Percentiles rank a stretch among this genome's conserved stretches.
Evolutionary conservation across 2,329 filamentous ascomycete genomes (phyloP).

Genomic region (Botrytis hyacinthi): DNA sequence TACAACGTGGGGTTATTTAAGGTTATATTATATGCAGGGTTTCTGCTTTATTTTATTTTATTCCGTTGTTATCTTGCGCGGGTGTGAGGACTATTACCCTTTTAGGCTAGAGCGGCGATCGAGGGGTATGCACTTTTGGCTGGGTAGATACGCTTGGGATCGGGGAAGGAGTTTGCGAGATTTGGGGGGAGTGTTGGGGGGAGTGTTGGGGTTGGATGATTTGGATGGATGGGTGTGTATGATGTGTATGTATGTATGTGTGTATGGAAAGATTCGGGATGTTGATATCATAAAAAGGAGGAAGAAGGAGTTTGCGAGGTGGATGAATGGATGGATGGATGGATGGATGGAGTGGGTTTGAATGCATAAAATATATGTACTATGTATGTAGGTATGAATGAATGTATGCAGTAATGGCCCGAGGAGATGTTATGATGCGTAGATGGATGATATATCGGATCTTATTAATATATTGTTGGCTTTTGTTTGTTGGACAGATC

Average conservation of each 20-base stretch:
- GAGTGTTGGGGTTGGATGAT: background rate
- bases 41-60: background rate
- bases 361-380: no score
- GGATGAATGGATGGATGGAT: background rate
- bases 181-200: background rate
- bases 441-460: background rate
- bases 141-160: conserved; percentile 6
- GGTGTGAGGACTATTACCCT: background rate
- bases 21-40: background rate
- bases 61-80: no score
- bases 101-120: background rate
- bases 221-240: background rate
- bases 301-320: conserved; percentile 1
- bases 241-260: background rate
- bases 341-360: background rate
- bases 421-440: background rate
- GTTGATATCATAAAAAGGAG: background rate
- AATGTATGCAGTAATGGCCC: background rate
- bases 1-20: background rate
- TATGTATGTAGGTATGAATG: background rate
- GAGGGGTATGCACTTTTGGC: background rate
- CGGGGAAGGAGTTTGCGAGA: conserved; percentile 16
- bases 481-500: no score
- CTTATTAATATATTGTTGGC: no score
- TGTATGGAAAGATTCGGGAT: background rate